Percentiles rank a stretch among this genome's conserved stretches.
These are phyloP conservation scores for Phylloporus scabripes DNA, from an alignment of 768 basidiomycete species.

Conservation along the genomic window DNA sequence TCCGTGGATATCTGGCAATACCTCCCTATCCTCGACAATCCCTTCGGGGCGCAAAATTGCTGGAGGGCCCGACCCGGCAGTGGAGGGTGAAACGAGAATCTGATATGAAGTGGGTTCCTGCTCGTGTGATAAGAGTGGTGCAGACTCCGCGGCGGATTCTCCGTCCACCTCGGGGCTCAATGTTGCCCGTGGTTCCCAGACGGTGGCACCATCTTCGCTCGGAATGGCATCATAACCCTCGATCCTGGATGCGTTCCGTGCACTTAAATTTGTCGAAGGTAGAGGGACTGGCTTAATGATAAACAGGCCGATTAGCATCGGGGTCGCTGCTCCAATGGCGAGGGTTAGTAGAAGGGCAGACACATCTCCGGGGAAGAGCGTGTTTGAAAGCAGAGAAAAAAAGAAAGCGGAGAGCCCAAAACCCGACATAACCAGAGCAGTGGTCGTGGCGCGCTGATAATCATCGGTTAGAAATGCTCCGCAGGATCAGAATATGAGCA, in stretches of 20 bases:
- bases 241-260: background rate
- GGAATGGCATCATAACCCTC: conserved; percentile 20
- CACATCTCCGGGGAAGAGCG: conserved; percentile 70
- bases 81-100: too few species aligned
- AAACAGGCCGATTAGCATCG: conserved; percentile 76
- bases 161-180: conserved; percentile 12
- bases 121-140: conserved; percentile 20
- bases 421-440: conserved; percentile 78
- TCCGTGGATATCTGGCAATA: conserved; percentile 49
- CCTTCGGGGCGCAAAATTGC: background rate
- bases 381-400: conserved; percentile 72
- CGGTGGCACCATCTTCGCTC: conserved; percentile 17
- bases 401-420: conserved; percentile 90
- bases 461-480: background rate
- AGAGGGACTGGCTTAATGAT: conserved; percentile 64
- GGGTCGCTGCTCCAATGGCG: conserved; percentile 69
- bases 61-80: conserved; percentile 11
- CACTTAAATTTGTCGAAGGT: conserved; percentile 30
- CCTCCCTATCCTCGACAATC: conserved; percentile 15
- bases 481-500: background rate
- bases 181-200: conserved; percentile 16
- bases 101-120: conserved; percentile 17
- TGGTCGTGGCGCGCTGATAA: conserved; percentile 63
- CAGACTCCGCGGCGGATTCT: conserved; percentile 14
- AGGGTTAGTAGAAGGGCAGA: conserved; percentile 72